These are phyloP conservation scores for Pythium monospermum DNA, from an alignment of 352 stramenopile species.

Conservation along the genomic window DNA sequence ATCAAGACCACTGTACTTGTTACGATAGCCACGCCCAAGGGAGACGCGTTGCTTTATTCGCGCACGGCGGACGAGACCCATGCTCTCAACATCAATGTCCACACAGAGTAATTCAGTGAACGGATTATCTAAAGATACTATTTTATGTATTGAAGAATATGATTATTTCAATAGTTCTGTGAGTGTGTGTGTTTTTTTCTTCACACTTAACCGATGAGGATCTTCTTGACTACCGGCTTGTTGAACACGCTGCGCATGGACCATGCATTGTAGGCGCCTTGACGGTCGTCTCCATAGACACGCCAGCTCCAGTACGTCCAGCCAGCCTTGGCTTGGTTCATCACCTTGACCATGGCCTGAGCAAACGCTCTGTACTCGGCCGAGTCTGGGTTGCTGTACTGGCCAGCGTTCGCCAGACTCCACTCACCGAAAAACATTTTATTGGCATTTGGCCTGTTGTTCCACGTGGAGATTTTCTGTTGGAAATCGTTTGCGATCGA, in stretches of 20 bases:
- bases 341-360: neutral
- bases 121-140: too few relatives aligned
- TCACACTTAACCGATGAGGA: neutral
- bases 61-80: too few relatives aligned
- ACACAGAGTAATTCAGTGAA: too few relatives aligned
- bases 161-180: too few relatives aligned
- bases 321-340: slow-evolving; percentile 2
- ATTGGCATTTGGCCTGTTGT: slow-evolving; percentile 13
- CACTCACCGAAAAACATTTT: slow-evolving; percentile 26
- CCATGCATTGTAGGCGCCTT: neutral
- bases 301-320: slow-evolving; percentile 24
- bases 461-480: slow-evolving; percentile 10
- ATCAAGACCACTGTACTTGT: too few relatives aligned
- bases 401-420: slow-evolving; percentile 14
- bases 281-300: slow-evolving; percentile 14
- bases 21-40: too few relatives aligned
- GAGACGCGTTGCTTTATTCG: too few relatives aligned
- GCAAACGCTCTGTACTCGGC: neutral
- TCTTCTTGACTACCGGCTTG: neutral
- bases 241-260: slow-evolving; percentile 2
- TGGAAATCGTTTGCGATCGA: slow-evolving; percentile 9
- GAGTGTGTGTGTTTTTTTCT: too few relatives aligned
- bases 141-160: too few relatives aligned
- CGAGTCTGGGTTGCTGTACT: slow-evolving; percentile 1
- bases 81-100: too few relatives aligned